phyloP scores from a whole-genome alignment of 306 rosid genomes.

The Dalbergia cultrata region DNA sequence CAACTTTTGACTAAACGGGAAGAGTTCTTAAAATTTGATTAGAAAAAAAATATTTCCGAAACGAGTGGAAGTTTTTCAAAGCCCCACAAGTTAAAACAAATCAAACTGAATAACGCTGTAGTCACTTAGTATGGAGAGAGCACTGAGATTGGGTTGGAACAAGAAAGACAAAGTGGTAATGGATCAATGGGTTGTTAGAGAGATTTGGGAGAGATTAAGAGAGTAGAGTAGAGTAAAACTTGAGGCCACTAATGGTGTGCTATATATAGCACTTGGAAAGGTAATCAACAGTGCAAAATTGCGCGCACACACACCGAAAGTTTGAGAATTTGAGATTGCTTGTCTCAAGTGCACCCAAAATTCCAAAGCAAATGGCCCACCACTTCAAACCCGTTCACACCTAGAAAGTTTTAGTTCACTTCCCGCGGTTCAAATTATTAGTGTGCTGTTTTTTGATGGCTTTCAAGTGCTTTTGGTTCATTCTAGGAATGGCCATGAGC shows the following conservation, averaged over 20 bases:
- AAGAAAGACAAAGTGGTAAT: conserved; percentile 9
- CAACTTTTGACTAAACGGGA: conserved; percentile 7
- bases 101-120: conserved; percentile 1
- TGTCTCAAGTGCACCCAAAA: conserved; percentile 74
- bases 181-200: conserved; percentile 26
- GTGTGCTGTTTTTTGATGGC: conserved; percentile 44
- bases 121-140: conserved; percentile 1
- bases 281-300: conserved; percentile 60
- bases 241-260: conserved; percentile 15
- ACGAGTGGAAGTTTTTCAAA: conserved; percentile 54
- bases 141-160: neutral
- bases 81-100: conserved; percentile 45
- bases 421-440: conserved; percentile 47
- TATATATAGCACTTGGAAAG: conserved; percentile 54
- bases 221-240: conserved; percentile 61
- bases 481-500: neutral
- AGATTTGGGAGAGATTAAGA: conserved; percentile 20
- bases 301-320: conserved; percentile 75
- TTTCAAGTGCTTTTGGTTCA: neutral
- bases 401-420: conserved; percentile 27
- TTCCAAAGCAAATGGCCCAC: conserved; percentile 72
- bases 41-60: conserved; percentile 40
- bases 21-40: conserved; percentile 14
- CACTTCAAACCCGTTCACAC: conserved; percentile 69
- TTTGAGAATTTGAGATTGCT: conserved; percentile 60